Evolutionary conservation across 495 filamentous ascomycete genomes (phyloP), one percentile per base, ranked within the genome.

Genomic region (Neurospora sp.): DNA sequence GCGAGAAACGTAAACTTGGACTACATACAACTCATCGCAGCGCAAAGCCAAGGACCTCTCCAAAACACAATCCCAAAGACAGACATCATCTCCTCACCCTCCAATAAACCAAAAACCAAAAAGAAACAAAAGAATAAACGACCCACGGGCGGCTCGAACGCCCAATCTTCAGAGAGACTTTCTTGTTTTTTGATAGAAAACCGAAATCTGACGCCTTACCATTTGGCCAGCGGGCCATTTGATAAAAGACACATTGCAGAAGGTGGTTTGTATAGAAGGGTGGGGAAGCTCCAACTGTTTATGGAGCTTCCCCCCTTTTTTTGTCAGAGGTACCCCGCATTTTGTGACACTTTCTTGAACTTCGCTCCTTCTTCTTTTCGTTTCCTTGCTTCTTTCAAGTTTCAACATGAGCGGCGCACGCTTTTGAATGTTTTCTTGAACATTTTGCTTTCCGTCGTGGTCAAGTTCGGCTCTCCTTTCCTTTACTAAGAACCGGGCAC

Each of bases 181-280:
- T 65, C 53, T 35, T 3, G 53, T 35, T 18, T 61, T 61, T 65
- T 65, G 14, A 31, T 31, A 31, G 27, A 65, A 61, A 61, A 18
- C 53, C 53, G 53, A 65, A 65, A 65, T 65, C 53, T 77, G 74
- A 71, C 77, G 77, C 77, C 77, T 79, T 79, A 79, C 77, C 77
- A 79, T 79, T 79, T 76, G 53, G 53, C 53, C 53, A 65, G 53
- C 53, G 53, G 53, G 53, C 53, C 53, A 65, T 35, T 65, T 65
- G 53, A 31, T 65, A 4, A 35, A 31, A 65, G 53, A 65, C 53
- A 65, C 27, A 35, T 65, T 35, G 53, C 53, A 65, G 14, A 35
- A 65, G 14, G 27, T 65, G 53, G 27, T 65, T 65, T 65, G 53
- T 65, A 65, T 65, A 61, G 27, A 0, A 31, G 53, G 53, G 53